Evolutionary conservation across 139 green algal genomes (phyloP), one percentile per base, ranked within the genome.

Genomic region (Chlamydomonas asymmetrica): DNA sequence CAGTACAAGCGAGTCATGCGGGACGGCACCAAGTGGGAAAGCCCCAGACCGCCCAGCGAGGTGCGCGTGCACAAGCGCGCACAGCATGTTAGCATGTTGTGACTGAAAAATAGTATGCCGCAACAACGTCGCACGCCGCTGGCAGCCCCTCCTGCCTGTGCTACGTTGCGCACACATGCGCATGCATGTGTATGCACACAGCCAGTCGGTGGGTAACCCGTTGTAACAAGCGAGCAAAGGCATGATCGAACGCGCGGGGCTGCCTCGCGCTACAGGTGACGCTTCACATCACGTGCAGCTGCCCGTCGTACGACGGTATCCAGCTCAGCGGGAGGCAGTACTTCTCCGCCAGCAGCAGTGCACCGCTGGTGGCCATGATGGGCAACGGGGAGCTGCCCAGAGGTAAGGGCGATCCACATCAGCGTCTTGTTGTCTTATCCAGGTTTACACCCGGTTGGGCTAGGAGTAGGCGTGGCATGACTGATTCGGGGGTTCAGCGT

Each of bases 21-120:
- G 29, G 79, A 89, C 41, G 86, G 81, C 20, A 67, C 80, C 27
- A 76, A 82, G n/a, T 97, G 89, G 89, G 93, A 97, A 78, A 88
- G 73, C 22, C 88, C 91, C 0, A 50, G 91, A 2, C 70, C 87
- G 27, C 93, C 93, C 2, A 96, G 92, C 80, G 86, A 94, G 84
- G 91, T 94, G 52, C 27, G 76, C 23, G 0, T 31, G 41, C 32
- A n/a, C n/a, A n/a, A n/a, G n/a, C n/a, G n/a, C n/a, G n/a, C n/a
- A n/a, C n/a, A n/a, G n/a, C n/a, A n/a, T n/a, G n/a, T n/a, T n/a
- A n/a, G n/a, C n/a, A n/a, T n/a, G n/a, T n/a, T n/a, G n/a, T n/a
- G n/a, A n/a, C n/a, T n/a, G n/a, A n/a, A n/a, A n/a, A n/a, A n/a
- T n/a, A n/a, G n/a, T n/a, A n/a, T n/a, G n/a, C n/a, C n/a, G n/a